Conservation (phyloP, 768 basidiomycete genomes). For the Phanerochaete carnosa region DNA sequence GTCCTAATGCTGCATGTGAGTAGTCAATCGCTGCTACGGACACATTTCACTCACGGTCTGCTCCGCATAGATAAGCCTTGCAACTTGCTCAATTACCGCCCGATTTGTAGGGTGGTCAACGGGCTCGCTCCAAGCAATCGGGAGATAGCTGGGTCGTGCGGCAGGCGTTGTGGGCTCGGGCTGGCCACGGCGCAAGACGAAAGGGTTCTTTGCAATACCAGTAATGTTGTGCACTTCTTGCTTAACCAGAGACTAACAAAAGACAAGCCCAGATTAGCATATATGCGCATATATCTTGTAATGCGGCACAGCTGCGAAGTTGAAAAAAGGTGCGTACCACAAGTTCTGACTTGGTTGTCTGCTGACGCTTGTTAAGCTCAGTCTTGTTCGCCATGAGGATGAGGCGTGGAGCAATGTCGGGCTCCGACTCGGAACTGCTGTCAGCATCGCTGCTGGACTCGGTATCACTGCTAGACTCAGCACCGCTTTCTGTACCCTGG, state of each 20-base stretch:
- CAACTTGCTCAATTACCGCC: background rate
- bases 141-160: background rate
- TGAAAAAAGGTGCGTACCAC: too few relatives aligned
- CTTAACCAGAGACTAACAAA: background rate
- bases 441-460: too few relatives aligned
- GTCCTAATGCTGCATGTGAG: background rate
- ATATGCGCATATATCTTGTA: too few relatives aligned
- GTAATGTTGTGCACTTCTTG: background rate
- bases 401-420: too few relatives aligned
- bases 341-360: too few relatives aligned
- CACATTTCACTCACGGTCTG: background rate
- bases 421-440: too few relatives aligned
- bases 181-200: background rate
- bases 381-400: too few relatives aligned
- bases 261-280: background rate
- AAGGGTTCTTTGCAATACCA: background rate
- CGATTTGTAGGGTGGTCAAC: background rate
- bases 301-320: too few relatives aligned
- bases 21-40: background rate
- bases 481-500: too few relatives aligned
- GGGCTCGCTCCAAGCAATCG: background rate
- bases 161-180: background rate
- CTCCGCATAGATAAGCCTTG: background rate
- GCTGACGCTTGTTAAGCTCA: too few relatives aligned
- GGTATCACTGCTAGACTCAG: too few relatives aligned